Evolutionary conservation across 2,329 filamentous ascomycete species (phyloP).

Genomic region (Graphilbum sp.): DNA sequence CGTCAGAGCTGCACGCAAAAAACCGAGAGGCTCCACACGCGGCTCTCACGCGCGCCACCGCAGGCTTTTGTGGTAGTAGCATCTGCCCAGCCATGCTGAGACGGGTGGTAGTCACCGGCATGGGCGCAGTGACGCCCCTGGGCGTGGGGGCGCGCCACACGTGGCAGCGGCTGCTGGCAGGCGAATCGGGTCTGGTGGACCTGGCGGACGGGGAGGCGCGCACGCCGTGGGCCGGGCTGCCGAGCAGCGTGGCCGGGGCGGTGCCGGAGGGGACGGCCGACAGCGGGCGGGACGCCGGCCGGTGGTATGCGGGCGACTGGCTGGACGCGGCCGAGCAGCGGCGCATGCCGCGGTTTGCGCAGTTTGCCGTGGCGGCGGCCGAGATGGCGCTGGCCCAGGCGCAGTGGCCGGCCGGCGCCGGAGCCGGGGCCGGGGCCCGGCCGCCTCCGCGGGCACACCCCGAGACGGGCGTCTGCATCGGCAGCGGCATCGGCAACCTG

Average conservation of each 20-base stretch:
- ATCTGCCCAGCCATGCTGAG: too few species aligned
- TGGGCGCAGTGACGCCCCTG: constrained; percentile 69
- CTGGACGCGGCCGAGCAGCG: constrained; percentile 38
- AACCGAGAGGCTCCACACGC: too few species aligned
- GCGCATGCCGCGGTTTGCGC: constrained; percentile 79
- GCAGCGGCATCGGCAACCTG: constrained; percentile 89
- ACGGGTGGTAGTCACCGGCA: constrained; percentile 69
- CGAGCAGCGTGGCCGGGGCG: constrained; percentile 71
- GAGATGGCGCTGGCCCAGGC: constrained; percentile 77
- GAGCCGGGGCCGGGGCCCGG: constrained; percentile 14
- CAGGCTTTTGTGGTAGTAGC: too few species aligned
- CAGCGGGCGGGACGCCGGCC: constrained; percentile 10
- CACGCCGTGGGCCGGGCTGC: constrained; percentile 50
- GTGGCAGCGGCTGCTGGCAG: constrained; percentile 67
- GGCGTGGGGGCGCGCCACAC: constrained; percentile 62
- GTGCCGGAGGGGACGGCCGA: constrained; percentile 36
- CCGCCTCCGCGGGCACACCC: constrained; percentile 17
- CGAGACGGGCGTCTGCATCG: constrained; percentile 76
- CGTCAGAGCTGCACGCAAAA: too few species aligned
- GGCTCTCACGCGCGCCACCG: too few species aligned
- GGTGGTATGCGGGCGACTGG: constrained; percentile 39
- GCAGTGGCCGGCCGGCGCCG: constrained; percentile 40
- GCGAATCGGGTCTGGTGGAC: constrained; percentile 66
- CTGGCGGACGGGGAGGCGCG: constrained; percentile 42
- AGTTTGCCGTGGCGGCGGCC: constrained; percentile 77